phyloP scores from a whole-genome alignment of 805 yeast genomes.

The Kodamaea kakaduensis region DNA sequence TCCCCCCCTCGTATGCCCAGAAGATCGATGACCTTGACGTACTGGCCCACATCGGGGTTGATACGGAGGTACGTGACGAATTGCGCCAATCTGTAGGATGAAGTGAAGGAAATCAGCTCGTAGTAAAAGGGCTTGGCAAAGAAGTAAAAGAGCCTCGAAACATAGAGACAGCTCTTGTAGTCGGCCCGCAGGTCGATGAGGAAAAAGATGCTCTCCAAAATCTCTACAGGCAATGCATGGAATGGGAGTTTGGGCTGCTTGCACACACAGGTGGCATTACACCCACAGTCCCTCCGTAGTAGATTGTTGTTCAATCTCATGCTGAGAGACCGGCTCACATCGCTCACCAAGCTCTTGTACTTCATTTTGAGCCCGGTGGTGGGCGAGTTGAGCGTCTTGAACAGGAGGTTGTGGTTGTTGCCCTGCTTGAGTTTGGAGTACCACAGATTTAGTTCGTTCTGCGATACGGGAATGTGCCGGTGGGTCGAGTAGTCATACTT shows the following conservation, averaged over 20 bases:
- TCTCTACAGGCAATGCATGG: slow-evolving; percentile 40
- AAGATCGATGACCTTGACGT: slow-evolving; percentile 56
- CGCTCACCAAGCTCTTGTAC: slow-evolving; percentile 46
- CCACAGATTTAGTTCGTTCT: slow-evolving; percentile 27
- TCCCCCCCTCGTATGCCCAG: slow-evolving; percentile 42
- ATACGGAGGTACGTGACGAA: slow-evolving; percentile 64
- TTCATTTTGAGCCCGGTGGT: slow-evolving; percentile 37
- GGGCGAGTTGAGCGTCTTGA: slow-evolving; percentile 10
- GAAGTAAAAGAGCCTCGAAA: slow-evolving; percentile 47
- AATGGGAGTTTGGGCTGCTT: slow-evolving; percentile 15
- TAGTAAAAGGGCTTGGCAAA: slow-evolving; percentile 56
- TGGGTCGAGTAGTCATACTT: slow-evolving; percentile 50
- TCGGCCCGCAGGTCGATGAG: slow-evolving; percentile 36
- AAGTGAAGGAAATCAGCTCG: slow-evolving; percentile 49
- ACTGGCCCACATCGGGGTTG: slow-evolving; percentile 50
- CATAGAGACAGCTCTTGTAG: slow-evolving; percentile 41
- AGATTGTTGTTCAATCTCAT: slow-evolving; percentile 24
- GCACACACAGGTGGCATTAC: not conserved
- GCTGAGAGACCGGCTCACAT: slow-evolving; percentile 43
- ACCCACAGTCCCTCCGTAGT: slow-evolving; percentile 6
- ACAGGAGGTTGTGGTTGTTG: slow-evolving; percentile 14
- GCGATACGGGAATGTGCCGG: slow-evolving; percentile 35
- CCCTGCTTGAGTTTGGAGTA: slow-evolving; percentile 15
- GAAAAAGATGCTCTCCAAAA: slow-evolving; percentile 35
- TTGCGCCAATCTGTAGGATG: slow-evolving; percentile 79